Evolutionary conservation across 345 rosid genomes (phyloP).

Genomic region (Raphanus sativus): DNA sequence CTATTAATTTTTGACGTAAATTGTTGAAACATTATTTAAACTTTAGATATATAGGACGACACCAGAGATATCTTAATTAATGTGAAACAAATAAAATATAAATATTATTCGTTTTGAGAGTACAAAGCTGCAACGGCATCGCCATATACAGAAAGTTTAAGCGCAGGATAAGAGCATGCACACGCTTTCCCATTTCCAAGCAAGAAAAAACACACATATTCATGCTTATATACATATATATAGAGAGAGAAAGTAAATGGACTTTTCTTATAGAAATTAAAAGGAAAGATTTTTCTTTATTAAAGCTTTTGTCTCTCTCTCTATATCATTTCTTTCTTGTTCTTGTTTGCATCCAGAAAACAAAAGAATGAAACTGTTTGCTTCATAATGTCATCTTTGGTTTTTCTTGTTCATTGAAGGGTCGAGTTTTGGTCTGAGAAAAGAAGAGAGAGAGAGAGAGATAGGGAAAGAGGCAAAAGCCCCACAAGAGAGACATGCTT

Average conservation of each 20-base stretch:
- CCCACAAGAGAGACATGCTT: slow-evolving; percentile 51
- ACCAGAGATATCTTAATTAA: neutral
- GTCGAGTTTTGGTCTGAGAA: slow-evolving; percentile 51
- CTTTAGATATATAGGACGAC: neutral
- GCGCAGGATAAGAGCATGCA: slow-evolving; percentile 68
- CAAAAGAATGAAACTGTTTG: slow-evolving; percentile 28
- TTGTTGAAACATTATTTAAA: neutral
- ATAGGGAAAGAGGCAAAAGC: slow-evolving; percentile 28
- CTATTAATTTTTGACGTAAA: neutral
- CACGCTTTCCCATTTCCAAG: slow-evolving; percentile 56
- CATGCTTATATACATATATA: slow-evolving; percentile 1
- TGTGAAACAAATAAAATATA: neutral
- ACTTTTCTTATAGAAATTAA: neutral
- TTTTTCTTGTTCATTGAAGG: slow-evolving; percentile 48
- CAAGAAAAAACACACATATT: slow-evolving; percentile 30
- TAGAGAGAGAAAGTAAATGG: slow-evolving; percentile 33
- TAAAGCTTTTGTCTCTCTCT: slow-evolving; percentile 23
- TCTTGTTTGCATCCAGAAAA: slow-evolving; percentile 38
- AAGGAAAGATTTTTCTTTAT: neutral
- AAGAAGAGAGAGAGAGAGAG: slow-evolving; percentile 28
- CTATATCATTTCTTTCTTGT: slow-evolving; percentile 16
- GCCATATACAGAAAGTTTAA: slow-evolving; percentile 60
- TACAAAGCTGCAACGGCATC: slow-evolving; percentile 87
- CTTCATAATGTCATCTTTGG: slow-evolving; percentile 35
- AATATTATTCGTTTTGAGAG: slow-evolving; percentile 8